Base-by-base conservation (phyloP, 148 eudicot species). In the Chenopodium formosanum region DNA sequence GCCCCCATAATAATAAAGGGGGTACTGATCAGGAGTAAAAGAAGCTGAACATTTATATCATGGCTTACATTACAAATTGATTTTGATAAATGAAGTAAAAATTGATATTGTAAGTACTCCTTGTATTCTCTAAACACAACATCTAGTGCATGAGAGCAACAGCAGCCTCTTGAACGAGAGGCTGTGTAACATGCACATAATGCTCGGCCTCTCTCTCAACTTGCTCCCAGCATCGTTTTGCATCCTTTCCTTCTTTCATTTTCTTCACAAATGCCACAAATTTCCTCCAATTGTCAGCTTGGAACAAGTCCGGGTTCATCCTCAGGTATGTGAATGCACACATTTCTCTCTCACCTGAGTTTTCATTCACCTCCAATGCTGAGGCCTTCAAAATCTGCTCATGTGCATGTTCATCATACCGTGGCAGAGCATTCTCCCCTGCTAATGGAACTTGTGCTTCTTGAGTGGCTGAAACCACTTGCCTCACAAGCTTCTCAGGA, bases 191-290 rank as follows among this genome's bases (percentile, higher is more conserved):
- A 72, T 92, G 95, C 80, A 95, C 97, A 78, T 90, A 95, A 77
- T 95, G 94, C 88, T 96, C 98, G 0, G 99, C 92, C 80, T 94
- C 98, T 70, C 97, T 82, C 82, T 94, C 99, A 7, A 94, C 95
- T 23, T 96, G 81, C 88, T 96, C 98, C 90, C 90, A 47, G 69
- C 99, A 95, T 80, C 75, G 72, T 22, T 86, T 32, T 14, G 65
- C 78, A 2, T 85, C 90, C 70, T 89, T 92, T 25, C 97, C 99
- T 84, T 96, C 99, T 48, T 85, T 91, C 99, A 96, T 96, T 84
- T 92, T 96, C 95, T 96, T 94, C 79, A 96, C 99, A 64, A 96
- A 92, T 13, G 82, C 89, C 10, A 94, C 97, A 46, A 96, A 96
- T 44, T 86, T 84, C 58, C 99, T 88, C 99, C 99, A 96, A 64